Conservation (phyloP, 2,329 filamentous ascomycete genomes). For the Rhinocladiella similis region DNA sequence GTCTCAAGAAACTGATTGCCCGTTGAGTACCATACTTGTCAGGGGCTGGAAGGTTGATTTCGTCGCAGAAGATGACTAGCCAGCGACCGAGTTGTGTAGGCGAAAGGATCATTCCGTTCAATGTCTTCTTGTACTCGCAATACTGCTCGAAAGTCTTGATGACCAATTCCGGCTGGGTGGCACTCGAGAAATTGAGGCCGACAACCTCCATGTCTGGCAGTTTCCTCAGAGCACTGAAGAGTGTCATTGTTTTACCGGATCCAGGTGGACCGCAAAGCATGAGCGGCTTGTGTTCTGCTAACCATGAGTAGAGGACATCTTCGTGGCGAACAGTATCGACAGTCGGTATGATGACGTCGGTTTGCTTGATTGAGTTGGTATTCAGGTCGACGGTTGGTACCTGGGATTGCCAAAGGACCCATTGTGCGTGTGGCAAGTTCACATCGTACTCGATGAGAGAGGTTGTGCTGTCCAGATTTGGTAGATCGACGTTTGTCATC, state of each 20-base stretch:
- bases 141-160: slow-evolving; percentile 99
- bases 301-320: slow-evolving; percentile 98
- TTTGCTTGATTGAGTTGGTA: slow-evolving; percentile 96
- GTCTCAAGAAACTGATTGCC: slow-evolving; percentile 93
- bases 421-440: slow-evolving; percentile 79
- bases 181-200: slow-evolving; percentile 98
- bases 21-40: slow-evolving; percentile 97
- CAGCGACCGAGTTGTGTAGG: slow-evolving; percentile 96
- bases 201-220: slow-evolving; percentile 99
- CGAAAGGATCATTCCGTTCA: slow-evolving; percentile 93
- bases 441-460: slow-evolving; percentile 97
- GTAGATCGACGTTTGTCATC: slow-evolving; percentile 82
- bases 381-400: slow-evolving; percentile 96
- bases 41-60: slow-evolving; percentile 97
- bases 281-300: slow-evolving; percentile 96
- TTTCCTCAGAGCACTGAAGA: slow-evolving; percentile 96
- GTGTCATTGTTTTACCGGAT: slow-evolving; percentile 99
- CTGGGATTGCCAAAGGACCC: slow-evolving; percentile 91
- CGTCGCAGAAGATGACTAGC: slow-evolving; percentile 98
- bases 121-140: slow-evolving; percentile 98
- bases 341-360: slow-evolving; percentile 97
- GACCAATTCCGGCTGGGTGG: slow-evolving; percentile 93
- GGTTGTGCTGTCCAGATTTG: slow-evolving; percentile 71
- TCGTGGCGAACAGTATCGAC: slow-evolving; percentile 96
- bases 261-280: slow-evolving; percentile 95